Evolutionary conservation across 176 grass and related monocot species (phyloP), one percentile per base, ranked within the genome.

Genomic region (Oryza longistaminata): DNA sequence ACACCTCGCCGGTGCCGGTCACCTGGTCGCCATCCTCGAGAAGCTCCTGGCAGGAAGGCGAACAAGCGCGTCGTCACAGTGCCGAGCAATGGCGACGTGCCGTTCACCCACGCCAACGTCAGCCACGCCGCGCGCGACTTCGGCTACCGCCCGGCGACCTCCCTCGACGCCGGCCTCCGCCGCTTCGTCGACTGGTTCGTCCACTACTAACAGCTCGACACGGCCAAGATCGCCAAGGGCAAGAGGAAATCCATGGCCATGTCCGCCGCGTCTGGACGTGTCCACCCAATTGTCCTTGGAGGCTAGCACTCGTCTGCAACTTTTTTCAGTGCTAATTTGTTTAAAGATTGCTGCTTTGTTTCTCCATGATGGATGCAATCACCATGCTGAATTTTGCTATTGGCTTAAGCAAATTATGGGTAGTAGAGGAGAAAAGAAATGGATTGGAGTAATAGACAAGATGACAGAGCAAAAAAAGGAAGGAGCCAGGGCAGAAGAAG

Each of bases 51-150:
- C 3, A 99, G 87, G 88, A 99, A 99, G 68, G 97, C 93, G 9
- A 82, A 88, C 81, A 99, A 96, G 85, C 89, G 91, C 74, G 49
- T 94, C 62, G 86, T 99, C 76, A 88, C 93, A 3, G 90, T 96
- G 93, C 97, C 97, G 0, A 87, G 68, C 65, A 99, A 99, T 67
- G 93, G 93, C 64, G 97, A 99, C 89, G 93, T 99, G 71, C 97
- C 93, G 0, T 99, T 89, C 87, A 99, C 97, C 21, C 97, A 99
- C 82, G 93, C 97, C 83, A 96, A 99, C 67, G 93, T 99, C 70
- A 96, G 82, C 90, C 81, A 91, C 82, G 97, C 97, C 19, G 62
- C 88, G 10, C 64, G 3, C 0, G 91, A 96, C 83, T 94, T 99
- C 70, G 92, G 88, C 5, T 96, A 99, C 91, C 89, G 34, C 14